A percentile compares a stretch with the other conserved stretches of the same genome.
phyloP scores from a whole-genome alignment of 371 early-diverging fungal genomes.

The Amoeboaphelidium occidentale region DNA sequence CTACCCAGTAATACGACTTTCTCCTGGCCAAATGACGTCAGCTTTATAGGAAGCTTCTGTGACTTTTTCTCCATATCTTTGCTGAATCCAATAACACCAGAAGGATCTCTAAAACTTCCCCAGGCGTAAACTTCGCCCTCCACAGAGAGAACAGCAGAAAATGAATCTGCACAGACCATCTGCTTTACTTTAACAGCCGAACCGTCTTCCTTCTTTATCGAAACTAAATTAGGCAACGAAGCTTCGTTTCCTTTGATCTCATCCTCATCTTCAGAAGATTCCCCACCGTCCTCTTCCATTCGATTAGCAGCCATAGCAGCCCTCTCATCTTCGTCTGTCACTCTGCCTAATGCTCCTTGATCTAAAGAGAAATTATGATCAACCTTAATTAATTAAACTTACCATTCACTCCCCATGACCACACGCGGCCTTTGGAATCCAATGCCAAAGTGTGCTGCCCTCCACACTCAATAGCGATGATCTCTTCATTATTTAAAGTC shows the following conservation, averaged over 20 bases:
- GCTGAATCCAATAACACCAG: conserved; percentile 15
- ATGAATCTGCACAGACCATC: conserved; percentile 13
- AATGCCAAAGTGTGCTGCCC: conserved; percentile 6
- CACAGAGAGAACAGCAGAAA: conserved; percentile 12
- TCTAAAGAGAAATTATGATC: too few relatives aligned
- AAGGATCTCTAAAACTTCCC: conserved; percentile 15
- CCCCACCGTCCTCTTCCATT: neutral
- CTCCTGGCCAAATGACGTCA: conserved; percentile 1
- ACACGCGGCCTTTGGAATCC: conserved; percentile 6
- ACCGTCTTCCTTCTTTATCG: neutral
- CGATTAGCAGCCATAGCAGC: too few relatives aligned
- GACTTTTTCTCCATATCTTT: conserved; percentile 2
- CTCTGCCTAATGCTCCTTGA: neutral
- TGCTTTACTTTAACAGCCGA: conserved; percentile 4
- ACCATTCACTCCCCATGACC: conserved; percentile 10
- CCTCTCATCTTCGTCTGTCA: neutral
- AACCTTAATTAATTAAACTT: too few relatives aligned
- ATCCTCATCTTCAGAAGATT: neutral
- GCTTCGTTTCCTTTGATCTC: neutral
- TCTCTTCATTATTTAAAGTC: neutral
- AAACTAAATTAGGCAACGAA: neutral
- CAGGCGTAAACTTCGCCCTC: conserved; percentile 12
- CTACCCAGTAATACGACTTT: conserved; percentile 3
- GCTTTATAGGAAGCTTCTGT: conserved; percentile 3
- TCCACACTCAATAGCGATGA: conserved; percentile 4